A percentile compares a stretch with the other conserved stretches of the same genome.
Evolutionary conservation across 495 filamentous ascomycete species (phyloP).

Genomic region (Elasticomyces elasticus): DNA sequence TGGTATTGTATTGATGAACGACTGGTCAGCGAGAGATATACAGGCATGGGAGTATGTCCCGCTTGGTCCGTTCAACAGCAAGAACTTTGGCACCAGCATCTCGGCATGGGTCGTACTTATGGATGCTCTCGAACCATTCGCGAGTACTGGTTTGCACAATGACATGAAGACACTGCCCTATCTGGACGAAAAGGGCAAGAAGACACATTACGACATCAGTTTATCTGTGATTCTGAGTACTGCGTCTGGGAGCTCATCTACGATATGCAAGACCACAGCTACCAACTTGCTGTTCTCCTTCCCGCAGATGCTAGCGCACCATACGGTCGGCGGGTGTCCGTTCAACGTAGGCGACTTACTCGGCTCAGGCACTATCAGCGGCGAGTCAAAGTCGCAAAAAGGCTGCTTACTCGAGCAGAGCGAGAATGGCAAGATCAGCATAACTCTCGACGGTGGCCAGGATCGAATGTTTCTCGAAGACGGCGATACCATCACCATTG

Average conservation of each 20-base stretch:
- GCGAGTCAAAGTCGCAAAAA: slow-evolving; percentile 46
- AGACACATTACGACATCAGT: slow-evolving; percentile 62
- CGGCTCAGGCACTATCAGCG: slow-evolving; percentile 84
- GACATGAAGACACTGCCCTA: slow-evolving; percentile 57
- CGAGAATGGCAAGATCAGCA: slow-evolving; percentile 55
- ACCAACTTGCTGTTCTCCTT: slow-evolving; percentile 81
- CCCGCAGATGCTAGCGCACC: slow-evolving; percentile 89
- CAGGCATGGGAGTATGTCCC: slow-evolving; percentile 77
- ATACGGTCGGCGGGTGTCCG: slow-evolving; percentile 76
- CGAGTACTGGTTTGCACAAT: slow-evolving; percentile 51
- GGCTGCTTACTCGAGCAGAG: slow-evolving; percentile 80
- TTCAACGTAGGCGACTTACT: slow-evolving; percentile 74
- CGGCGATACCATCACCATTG: slow-evolving; percentile 66
- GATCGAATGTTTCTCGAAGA: slow-evolving; percentile 72
- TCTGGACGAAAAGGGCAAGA: slow-evolving; percentile 51
- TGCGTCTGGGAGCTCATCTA: slow-evolving; percentile 48
- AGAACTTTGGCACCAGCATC: slow-evolving; percentile 89
- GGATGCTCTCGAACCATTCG: slow-evolving; percentile 71
- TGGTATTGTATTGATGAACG: slow-evolving; percentile 83
- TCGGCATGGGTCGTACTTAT: slow-evolving; percentile 80
- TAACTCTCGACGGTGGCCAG: slow-evolving; percentile 59
- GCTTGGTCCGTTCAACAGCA: slow-evolving; percentile 66
- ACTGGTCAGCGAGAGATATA: slow-evolving; percentile 88
- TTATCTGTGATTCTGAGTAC: slow-evolving; percentile 66
- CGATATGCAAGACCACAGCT: slow-evolving; percentile 54